These are phyloP conservation scores for Paraphaeosphaeria sporulosa DNA, from an alignment of 2,329 filamentous ascomycete species.

Conservation along the genomic window DNA sequence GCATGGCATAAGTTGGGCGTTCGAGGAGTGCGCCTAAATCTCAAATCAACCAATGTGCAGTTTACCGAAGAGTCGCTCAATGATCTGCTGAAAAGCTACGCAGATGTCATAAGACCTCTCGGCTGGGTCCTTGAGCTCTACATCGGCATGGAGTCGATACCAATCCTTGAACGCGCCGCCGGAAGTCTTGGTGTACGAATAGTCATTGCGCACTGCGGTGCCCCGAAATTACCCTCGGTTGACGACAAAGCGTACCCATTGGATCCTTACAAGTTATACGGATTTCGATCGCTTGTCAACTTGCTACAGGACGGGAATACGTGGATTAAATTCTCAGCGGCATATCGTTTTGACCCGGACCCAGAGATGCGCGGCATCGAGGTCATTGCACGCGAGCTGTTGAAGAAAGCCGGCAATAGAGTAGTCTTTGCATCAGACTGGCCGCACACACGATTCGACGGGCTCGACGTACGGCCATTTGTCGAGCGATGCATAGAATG, in stretches of 20 bases:
- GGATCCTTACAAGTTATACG: slow-evolving; percentile 53
- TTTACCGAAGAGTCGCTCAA: slow-evolving; percentile 53
- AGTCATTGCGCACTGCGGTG: slow-evolving; percentile 68
- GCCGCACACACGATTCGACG: slow-evolving; percentile 69
- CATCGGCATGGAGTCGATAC: slow-evolving; percentile 60
- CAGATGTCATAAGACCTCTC: slow-evolving; percentile 58
- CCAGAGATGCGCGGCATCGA: slow-evolving; percentile 56
- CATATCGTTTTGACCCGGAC: slow-evolving; percentile 62
- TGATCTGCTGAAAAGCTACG: slow-evolving; percentile 56
- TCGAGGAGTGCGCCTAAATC: slow-evolving; percentile 66
- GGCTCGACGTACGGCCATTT: slow-evolving; percentile 63
- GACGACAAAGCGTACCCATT: slow-evolving; percentile 24
- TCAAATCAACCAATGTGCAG: slow-evolving; percentile 59
- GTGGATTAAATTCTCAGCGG: slow-evolving; percentile 66
- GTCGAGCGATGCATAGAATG: slow-evolving; percentile 62
- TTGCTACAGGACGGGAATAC: slow-evolving; percentile 58
- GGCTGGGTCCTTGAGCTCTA: slow-evolving; percentile 68
- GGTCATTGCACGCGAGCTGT: slow-evolving; percentile 58
- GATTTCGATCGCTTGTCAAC: slow-evolving; percentile 58
- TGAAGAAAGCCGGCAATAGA: slow-evolving; percentile 42
- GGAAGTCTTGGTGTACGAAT: slow-evolving; percentile 58
- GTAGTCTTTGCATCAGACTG: slow-evolving; percentile 69
- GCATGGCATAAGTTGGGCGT: slow-evolving; percentile 66
- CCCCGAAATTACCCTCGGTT: slow-evolving; percentile 49
- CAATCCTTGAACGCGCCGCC: slow-evolving; percentile 56